phyloP scores from a whole-genome alignment of 106 monocot species.

The Dendrobium chrysotoxum region DNA sequence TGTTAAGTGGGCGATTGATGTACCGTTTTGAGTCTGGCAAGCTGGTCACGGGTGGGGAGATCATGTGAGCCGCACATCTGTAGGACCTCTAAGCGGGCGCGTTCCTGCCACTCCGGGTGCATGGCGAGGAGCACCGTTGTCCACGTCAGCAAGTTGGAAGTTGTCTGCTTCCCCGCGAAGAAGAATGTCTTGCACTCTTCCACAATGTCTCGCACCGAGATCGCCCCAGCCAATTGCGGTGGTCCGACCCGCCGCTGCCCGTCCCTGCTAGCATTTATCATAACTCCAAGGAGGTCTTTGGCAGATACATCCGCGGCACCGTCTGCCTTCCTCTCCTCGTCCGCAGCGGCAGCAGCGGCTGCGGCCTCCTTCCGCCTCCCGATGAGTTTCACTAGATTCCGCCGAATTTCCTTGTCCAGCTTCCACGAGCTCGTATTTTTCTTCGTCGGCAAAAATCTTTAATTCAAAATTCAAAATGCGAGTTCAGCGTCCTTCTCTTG shows the following conservation, averaged over 20 bases:
- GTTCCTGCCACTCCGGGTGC: slow-evolving; percentile 86
- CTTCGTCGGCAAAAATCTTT: slow-evolving; percentile 64
- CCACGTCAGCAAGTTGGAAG: slow-evolving; percentile 84
- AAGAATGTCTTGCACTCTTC: slow-evolving; percentile 97
- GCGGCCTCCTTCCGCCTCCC: slow-evolving; percentile 21
- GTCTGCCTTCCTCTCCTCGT: slow-evolving; percentile 10
- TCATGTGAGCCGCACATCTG: slow-evolving; percentile 49
- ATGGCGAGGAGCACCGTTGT: slow-evolving; percentile 68
- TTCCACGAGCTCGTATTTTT: slow-evolving; percentile 53
- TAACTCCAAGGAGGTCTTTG: slow-evolving; percentile 53
- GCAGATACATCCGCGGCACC: neutral
- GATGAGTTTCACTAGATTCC: slow-evolving; percentile 36
- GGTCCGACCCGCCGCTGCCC: neutral
- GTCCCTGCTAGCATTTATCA: slow-evolving; percentile 39
- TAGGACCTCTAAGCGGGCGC: slow-evolving; percentile 64
- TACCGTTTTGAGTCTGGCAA: slow-evolving; percentile 80
- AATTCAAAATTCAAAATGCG: neutral
- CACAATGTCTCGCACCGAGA: slow-evolving; percentile 45
- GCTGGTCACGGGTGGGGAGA: slow-evolving; percentile 55
- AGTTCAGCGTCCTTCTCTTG: neutral
- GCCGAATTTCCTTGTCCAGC: slow-evolving; percentile 50
- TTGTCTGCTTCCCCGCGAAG: slow-evolving; percentile 93
- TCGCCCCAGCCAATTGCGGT: neutral
- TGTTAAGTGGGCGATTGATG: neutral
- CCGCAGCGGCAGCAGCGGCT: neutral